Base-by-base conservation (phyloP, 192 early-diverging fungal species). In the Podila clonocystis region DNA sequence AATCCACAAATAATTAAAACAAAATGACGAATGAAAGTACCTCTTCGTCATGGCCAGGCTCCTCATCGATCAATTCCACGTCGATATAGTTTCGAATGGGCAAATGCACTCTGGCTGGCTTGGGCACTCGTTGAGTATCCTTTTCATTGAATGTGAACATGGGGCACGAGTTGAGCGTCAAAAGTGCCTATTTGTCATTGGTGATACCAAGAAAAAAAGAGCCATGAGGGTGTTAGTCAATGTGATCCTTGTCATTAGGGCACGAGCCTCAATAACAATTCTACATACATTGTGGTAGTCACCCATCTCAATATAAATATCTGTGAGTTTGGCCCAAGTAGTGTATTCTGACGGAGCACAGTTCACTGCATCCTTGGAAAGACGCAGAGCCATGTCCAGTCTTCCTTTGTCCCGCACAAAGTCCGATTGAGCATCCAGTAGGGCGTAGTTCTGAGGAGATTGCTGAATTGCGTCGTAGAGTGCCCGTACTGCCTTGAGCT, bases 131-230 rank as follows among this genome's bases (percentile, higher is more conserved):
- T 63, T 95, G 96, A 72, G 92, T 84, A 69, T 98, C 97, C 48
- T 90, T 86, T 62, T 95, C 94, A 57, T 89, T 89, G 78, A 89
- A 97, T 0, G 97, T 95, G 75, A 98, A 99, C 98, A 99, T 99
- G 11, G 98, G 98, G 76, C 98, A 99, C 20, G 97, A 95, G 82
- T 99, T 99, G 71, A 99, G 90, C 0, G 97, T 94, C 67, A 99
- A 86, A 15, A 99, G 87, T n/a, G 98, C 98, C 91, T 92, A 85
- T 26, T n/a, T 26, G 59, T 19, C 22, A 34, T 45, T 45, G 13
- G 2, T 45, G 15, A 15, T 45, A 45, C 15, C 13, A 11, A 61
- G 59, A 61, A 26, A 30, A 24, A 33, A 33, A 61, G 12, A 33
- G 58, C 31, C 31, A 61, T 0, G 9, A 20, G 11, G 59, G 19